A percentile compares a stretch with the other conserved stretches of the same genome.
Evolutionary conservation across 805 yeast species (phyloP).

Genomic region (Brettanomyces bruxellensis): DNA sequence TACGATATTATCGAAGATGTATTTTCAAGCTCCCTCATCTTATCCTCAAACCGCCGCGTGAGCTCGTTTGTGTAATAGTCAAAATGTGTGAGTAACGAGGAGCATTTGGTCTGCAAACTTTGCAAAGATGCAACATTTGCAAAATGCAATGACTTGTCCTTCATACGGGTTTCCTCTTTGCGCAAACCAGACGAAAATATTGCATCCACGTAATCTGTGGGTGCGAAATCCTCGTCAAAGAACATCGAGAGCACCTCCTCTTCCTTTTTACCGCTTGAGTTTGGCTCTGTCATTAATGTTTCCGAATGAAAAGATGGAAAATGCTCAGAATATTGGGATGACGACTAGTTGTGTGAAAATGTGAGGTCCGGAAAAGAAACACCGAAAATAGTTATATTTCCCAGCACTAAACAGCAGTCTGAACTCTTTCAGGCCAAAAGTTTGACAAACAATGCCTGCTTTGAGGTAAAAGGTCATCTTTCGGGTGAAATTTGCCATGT

Average conservation of each 20-base stretch:
- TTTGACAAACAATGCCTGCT: too few relatives aligned
- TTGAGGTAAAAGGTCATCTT: too few relatives aligned
- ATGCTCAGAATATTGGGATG: too few relatives aligned
- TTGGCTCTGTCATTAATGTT: background rate
- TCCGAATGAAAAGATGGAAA: too few relatives aligned
- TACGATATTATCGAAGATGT: conserved; percentile 43
- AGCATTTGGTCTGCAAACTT: conserved; percentile 37
- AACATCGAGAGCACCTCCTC: conserved; percentile 42
- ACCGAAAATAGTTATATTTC: too few relatives aligned
- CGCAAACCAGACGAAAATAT: conserved; percentile 35
- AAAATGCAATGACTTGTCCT: conserved; percentile 22
- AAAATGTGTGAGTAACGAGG: conserved; percentile 45
- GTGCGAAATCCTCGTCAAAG: conserved; percentile 57
- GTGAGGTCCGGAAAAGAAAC: too few relatives aligned
- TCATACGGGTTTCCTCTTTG: conserved; percentile 7
- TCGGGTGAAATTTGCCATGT: too few relatives aligned
- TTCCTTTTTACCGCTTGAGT: background rate
- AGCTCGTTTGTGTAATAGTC: conserved; percentile 57
- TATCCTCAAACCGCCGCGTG: conserved; percentile 42
- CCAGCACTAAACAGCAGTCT: too few relatives aligned
- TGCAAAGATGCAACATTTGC: conserved; percentile 24
- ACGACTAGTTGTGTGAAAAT: too few relatives aligned
- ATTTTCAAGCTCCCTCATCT: conserved; percentile 38
- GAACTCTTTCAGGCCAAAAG: too few relatives aligned
- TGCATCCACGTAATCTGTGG: conserved; percentile 58